Evolutionary conservation across 2,329 filamentous ascomycete genomes (phyloP).

Genomic region (Neofusicoccum parvum): DNA sequence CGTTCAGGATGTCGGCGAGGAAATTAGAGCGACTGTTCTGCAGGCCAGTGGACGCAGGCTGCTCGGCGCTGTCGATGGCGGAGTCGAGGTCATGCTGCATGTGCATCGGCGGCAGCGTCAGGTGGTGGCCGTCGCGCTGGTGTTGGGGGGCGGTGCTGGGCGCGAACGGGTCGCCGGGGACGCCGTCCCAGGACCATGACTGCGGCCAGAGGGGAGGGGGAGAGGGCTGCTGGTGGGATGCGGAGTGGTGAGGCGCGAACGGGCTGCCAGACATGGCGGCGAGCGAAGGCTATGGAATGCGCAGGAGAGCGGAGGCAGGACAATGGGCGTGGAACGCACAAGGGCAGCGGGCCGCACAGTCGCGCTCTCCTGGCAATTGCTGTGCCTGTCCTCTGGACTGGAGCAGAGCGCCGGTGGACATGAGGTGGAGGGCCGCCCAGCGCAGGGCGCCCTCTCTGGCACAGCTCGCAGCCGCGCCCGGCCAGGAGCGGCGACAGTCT

Average conservation of each 20-base stretch:
- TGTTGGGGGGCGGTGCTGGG: not conserved
- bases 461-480: not conserved
- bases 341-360: not conserved
- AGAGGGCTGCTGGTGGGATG: not conserved
- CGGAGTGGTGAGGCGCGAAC: not conserved
- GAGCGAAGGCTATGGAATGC: conserved; percentile 1
- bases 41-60: not conserved
- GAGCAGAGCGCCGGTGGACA: no score
- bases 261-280: conserved; percentile 8
- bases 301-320: not conserved
- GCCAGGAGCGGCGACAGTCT: not conserved
- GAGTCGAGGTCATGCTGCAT: not conserved
- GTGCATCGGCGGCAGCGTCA: conserved; percentile 2
- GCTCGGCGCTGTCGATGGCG: not conserved
- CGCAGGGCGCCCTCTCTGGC: not conserved
- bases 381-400: not conserved
- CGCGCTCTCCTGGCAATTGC: conserved; percentile 1
- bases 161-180: not conserved
- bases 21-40: conserved; percentile 23
- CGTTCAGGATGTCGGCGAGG: conserved; percentile 36
- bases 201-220: no score
- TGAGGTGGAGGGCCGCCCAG: not conserved
- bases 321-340: not conserved
- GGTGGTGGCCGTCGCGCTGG: not conserved
- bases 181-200: conserved; percentile 2